phyloP scores from a whole-genome alignment of 352 stramenopile genomes.

The Globisporangium perplexum region DNA sequence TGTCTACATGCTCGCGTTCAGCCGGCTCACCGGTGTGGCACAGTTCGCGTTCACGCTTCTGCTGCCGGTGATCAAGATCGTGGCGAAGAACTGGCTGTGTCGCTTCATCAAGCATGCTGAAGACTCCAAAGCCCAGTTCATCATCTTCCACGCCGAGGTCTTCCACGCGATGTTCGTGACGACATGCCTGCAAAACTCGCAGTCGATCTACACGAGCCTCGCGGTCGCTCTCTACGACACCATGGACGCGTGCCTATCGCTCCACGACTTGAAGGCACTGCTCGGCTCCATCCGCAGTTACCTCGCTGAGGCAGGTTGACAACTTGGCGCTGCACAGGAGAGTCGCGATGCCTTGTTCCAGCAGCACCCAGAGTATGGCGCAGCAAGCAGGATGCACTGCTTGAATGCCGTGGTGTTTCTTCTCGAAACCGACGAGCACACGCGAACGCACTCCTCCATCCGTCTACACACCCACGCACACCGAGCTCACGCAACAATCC shows the following conservation, averaged over 20 bases:
- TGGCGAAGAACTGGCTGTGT: conserved; percentile 1
- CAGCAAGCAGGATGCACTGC: too few relatives aligned
- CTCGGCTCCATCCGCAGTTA: too few relatives aligned
- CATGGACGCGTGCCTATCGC: background rate
- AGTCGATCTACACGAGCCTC: conserved; percentile 6
- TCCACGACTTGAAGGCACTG: background rate
- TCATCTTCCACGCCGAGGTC: conserved; percentile 50
- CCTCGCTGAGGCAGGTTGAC: too few relatives aligned
- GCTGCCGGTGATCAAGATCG: conserved; percentile 25
- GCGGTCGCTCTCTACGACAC: background rate
- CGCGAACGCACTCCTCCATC: too few relatives aligned
- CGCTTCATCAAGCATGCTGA: background rate
- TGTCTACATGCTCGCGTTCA: conserved; percentile 23
- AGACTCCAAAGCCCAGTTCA: conserved; percentile 30
- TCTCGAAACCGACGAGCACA: too few relatives aligned
- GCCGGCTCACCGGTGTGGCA: background rate
- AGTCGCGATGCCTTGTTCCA: too few relatives aligned
- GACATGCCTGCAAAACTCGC: conserved; percentile 27
- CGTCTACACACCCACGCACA: too few relatives aligned
- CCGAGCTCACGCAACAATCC: too few relatives aligned
- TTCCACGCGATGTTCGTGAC: conserved; percentile 45
- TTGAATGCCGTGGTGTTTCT: too few relatives aligned
- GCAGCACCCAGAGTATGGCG: too few relatives aligned
- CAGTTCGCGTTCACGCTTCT: conserved; percentile 20
- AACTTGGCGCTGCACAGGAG: too few relatives aligned